phyloP scores from a whole-genome alignment of 441 rosid genomes.

The Brassica balearica region DNA sequence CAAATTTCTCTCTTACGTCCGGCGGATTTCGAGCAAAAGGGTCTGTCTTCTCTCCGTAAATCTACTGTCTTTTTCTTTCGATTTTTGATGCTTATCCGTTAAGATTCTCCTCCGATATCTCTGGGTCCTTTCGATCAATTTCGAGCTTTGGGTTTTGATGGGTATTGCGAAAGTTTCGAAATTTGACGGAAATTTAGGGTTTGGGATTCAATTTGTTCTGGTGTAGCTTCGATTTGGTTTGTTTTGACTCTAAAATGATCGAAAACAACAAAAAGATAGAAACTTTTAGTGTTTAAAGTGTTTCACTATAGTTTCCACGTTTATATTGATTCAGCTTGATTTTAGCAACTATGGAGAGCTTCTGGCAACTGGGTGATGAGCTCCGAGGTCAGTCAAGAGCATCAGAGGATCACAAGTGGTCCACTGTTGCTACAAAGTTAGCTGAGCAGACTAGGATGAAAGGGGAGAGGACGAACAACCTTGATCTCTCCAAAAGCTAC shows the following conservation, averaged over 20 bases:
- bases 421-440: conserved; percentile 81
- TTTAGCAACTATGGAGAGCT: conserved; percentile 52
- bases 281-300: background rate
- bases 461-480: conserved; percentile 87
- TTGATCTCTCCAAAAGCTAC: conserved; percentile 76
- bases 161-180: background rate
- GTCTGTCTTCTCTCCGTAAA: too few relatives aligned
- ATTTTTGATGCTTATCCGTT: conserved; percentile 4
- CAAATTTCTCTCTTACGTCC: too few relatives aligned
- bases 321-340: background rate
- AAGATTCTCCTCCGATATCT: background rate
- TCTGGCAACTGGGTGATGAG: conserved; percentile 95
- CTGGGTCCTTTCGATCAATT: background rate
- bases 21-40: too few relatives aligned
- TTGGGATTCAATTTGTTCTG: background rate
- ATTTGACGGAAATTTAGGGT: conserved; percentile 27
- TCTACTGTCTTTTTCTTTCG: background rate
- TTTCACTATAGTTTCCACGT: too few relatives aligned
- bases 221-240: conserved; percentile 14
- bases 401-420: conserved; percentile 89
- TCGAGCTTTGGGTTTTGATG: conserved; percentile 2
- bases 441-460: conserved; percentile 87
- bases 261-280: background rate
- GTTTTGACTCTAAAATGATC: background rate
- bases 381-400: conserved; percentile 87